Evolutionary conservation across 495 filamentous ascomycete genomes (phyloP).

Genomic region (Annulohypoxylon nitens): DNA sequence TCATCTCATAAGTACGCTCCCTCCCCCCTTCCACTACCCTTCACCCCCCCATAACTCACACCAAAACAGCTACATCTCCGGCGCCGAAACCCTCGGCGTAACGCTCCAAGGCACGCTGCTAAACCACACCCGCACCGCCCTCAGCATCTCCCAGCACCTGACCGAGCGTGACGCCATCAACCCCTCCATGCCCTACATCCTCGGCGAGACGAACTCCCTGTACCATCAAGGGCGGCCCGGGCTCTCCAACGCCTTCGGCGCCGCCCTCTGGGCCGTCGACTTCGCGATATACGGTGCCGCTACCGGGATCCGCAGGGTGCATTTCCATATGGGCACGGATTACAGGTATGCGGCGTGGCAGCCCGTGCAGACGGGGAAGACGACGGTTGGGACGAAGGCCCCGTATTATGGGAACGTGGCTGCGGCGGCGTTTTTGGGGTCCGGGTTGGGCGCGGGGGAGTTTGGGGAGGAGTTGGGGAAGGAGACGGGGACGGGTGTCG

Average conservation of each 20-base stretch:
- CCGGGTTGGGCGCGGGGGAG: neutral
- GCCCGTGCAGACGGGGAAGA: slow-evolving; percentile 66
- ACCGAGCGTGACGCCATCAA: slow-evolving; percentile 59
- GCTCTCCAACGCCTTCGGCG: slow-evolving; percentile 77
- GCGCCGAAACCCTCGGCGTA: slow-evolving; percentile 71
- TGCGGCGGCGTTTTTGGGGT: slow-evolving; percentile 68
- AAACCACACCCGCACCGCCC: slow-evolving; percentile 71
- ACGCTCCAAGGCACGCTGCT: slow-evolving; percentile 74
- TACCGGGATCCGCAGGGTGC: slow-evolving; percentile 68
- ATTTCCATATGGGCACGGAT: slow-evolving; percentile 76
- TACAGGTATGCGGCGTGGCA: slow-evolving; percentile 72
- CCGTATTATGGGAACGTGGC: slow-evolving; percentile 76
- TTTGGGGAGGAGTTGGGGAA: neutral
- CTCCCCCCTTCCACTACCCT: neutral
- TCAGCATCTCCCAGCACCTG: slow-evolving; percentile 62
- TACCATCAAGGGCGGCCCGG: slow-evolving; percentile 74
- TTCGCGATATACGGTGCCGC: slow-evolving; percentile 72
- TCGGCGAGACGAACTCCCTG: slow-evolving; percentile 76
- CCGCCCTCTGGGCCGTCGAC: slow-evolving; percentile 77
- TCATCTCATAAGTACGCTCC: slow-evolving; percentile 72
- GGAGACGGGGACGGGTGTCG: slow-evolving; percentile 45
- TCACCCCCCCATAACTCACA: neutral
- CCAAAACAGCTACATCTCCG: slow-evolving; percentile 72
- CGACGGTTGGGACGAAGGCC: slow-evolving; percentile 70
- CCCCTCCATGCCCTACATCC: slow-evolving; percentile 67